These are phyloP conservation scores for Suillus weaverae DNA, from an alignment of 768 basidiomycete species.

Conservation along the genomic window DNA sequence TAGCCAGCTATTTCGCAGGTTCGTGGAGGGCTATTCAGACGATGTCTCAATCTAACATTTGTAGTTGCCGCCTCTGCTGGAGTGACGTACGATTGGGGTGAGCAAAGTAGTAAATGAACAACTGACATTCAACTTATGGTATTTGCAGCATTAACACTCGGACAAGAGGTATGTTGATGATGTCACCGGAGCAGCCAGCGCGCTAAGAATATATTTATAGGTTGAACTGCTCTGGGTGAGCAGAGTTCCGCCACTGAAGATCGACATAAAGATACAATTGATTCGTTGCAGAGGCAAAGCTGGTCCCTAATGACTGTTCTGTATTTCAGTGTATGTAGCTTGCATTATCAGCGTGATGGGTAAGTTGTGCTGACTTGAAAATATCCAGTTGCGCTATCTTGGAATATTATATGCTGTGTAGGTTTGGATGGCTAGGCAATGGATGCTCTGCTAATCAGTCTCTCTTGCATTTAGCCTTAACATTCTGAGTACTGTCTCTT, in stretches of 20 bases:
- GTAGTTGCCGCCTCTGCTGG: neutral
- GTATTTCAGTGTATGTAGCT: neutral
- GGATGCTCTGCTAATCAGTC: neutral
- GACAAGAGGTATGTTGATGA: neutral
- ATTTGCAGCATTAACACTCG: neutral
- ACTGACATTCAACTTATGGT: neutral
- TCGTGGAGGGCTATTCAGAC: neutral
- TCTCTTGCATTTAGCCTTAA: neutral
- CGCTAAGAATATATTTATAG: neutral
- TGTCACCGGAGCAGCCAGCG: neutral
- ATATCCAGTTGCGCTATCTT: neutral
- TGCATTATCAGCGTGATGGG: neutral
- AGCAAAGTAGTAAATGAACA: neutral
- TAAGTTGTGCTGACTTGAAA: neutral
- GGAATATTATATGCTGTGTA: constrained; percentile 1
- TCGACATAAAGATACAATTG: neutral
- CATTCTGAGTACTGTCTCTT: neutral
- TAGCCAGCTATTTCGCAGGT: neutral
- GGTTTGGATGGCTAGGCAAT: neutral
- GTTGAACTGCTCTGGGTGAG: neutral
- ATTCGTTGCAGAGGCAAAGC: neutral
- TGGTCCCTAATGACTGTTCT: neutral
- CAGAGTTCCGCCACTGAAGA: neutral
- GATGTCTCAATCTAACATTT: neutral
- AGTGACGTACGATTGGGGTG: neutral